Evolutionary conservation across 2,329 filamentous ascomycete species (phyloP), one percentile per base, ranked within the genome.

Genomic region (Colletotrichum destructivum): DNA sequence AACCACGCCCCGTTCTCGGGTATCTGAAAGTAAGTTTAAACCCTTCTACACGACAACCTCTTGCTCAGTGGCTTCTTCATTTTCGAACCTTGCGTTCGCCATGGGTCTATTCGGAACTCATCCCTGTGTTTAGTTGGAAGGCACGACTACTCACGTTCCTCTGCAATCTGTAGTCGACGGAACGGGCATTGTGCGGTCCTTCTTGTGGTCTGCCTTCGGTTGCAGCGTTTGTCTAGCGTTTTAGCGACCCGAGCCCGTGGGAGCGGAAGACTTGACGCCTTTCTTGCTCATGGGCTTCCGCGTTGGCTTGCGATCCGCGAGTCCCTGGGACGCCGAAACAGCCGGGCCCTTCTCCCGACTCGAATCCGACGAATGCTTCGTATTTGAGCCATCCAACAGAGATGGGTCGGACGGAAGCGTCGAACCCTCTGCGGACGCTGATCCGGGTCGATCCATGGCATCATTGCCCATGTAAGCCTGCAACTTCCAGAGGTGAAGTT

Each of bases 401-500:
- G 26, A 8, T 11, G 11, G 26, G 2, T 18, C 8, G 44, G 44
- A 16, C 44, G 15, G 46, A 49, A 7, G 46, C 18, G 16, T 49
- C 18, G 8, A 21, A 3, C 18, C 35, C 2, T 15, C 12, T n/a
- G 35, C 35, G 21, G 54, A 21, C 35, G 38, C 35, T 21, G 54
- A 16, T 15, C 4, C 6, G 4, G 31, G 12, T 35, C 15, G 11
- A 13, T 42, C 13, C n/a, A 8, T 3, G 4, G 4, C 35, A 11
- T 56, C 35, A 18, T 73, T 63, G 11, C 67, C 72, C 44, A 89
- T 57, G 75, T 88, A 91, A 1, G 88, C 88, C 72, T 91, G 87
- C 11, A 92, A 77, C 72, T 85, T 87, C 89, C 89, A 91, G 9
- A 91, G 81, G 64, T 84, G 81, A 66, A 85, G 68, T 77, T 89